These are phyloP conservation scores for Phyllosticta capitalensis DNA, from an alignment of 2,329 filamentous ascomycete species.

Conservation along the genomic window DNA sequence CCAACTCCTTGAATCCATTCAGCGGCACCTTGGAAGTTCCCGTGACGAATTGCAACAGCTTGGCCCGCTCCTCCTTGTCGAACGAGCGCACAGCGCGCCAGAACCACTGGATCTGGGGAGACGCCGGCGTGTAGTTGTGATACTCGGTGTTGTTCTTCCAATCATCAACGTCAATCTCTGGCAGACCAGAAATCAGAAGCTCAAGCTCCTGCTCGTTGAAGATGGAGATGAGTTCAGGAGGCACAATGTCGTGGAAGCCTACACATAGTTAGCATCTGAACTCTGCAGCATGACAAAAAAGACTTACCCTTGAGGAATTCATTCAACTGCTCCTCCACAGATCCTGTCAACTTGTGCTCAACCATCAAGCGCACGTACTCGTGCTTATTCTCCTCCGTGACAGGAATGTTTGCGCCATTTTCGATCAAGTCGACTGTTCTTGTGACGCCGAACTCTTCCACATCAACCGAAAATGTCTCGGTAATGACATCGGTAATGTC, in stretches of 20 bases:
- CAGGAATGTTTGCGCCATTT: constrained; percentile 81
- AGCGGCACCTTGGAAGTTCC: constrained; percentile 96
- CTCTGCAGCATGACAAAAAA: not conserved
- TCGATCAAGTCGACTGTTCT: constrained; percentile 78
- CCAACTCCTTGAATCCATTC: constrained; percentile 97
- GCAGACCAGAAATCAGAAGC: constrained; percentile 88
- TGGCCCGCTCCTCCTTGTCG: constrained; percentile 97
- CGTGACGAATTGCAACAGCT: constrained; percentile 94
- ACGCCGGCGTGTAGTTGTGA: constrained; percentile 91
- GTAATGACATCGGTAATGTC: constrained; percentile 97
- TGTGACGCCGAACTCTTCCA: constrained; percentile 86
- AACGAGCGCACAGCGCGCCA: constrained; percentile 96
- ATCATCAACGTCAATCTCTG: constrained; percentile 95
- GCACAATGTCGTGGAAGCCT: constrained; percentile 94
- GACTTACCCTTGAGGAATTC: constrained; percentile 63
- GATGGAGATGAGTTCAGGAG: constrained; percentile 85
- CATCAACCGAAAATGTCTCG: constrained; percentile 89
- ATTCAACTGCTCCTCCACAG: constrained; percentile 89
- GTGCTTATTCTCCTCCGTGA: constrained; percentile 97
- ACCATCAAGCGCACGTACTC: constrained; percentile 93
- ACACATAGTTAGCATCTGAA: constrained; percentile 29
- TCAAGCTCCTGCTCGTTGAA: constrained; percentile 99
- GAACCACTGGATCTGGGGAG: constrained; percentile 98
- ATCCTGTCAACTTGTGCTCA: constrained; percentile 83
- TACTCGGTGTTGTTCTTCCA: constrained; percentile 99